Base-by-base conservation (phyloP, 176 grass and related monocot genomes). In the Chrysopogon serrulatus region DNA sequence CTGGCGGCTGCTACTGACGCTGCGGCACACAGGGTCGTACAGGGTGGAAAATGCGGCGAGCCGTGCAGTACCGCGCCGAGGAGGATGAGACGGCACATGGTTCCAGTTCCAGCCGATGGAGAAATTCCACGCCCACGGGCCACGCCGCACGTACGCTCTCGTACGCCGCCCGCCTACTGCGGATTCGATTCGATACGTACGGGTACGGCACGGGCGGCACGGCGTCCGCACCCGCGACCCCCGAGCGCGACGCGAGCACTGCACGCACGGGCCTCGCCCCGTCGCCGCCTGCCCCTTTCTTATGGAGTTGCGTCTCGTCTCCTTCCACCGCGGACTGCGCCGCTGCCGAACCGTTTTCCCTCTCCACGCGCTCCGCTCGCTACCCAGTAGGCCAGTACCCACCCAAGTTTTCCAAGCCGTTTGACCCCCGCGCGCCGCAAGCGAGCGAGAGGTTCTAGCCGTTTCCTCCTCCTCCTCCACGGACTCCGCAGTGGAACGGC, bases 91-190 rank as follows among this genome's bases (percentile, higher is more conserved):
- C n/a, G n/a, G 65, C 49, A 59, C 13, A 33, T 42, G 49, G 13
- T 60, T 10, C 37, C 45, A 10, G 35, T 12, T n/a, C n/a, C n/a
- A n/a, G n/a, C n/a, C 49, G 21, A 16, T 8, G 27, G 5, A 64
- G 59, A 71, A n/a, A 83, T 83, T 88, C 80, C 80, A 78, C 53
- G 8, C 1, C 41, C 79, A 78, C 65, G 61, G 37, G n/a, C n/a
- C n/a, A n/a, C n/a, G n/a, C n/a, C 77, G 19, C 76, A 10, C 70
- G 68, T 57, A 57, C 54, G 21, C n/a, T n/a, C n/a, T n/a, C n/a
- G n/a, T n/a, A n/a, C n/a, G n/a, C n/a, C n/a, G n/a, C n/a, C n/a
- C n/a, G 24, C 17, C 30, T 15, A 36, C 56, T 12, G 0, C 84
- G 53, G 9, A 56, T n/a, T n/a, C 42, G 6, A 36, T 16, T 73